Evolutionary conservation across 1,139 yeast genomes (phyloP), one percentile per base, ranked within the genome.

Genomic region (Candida sp.): DNA sequence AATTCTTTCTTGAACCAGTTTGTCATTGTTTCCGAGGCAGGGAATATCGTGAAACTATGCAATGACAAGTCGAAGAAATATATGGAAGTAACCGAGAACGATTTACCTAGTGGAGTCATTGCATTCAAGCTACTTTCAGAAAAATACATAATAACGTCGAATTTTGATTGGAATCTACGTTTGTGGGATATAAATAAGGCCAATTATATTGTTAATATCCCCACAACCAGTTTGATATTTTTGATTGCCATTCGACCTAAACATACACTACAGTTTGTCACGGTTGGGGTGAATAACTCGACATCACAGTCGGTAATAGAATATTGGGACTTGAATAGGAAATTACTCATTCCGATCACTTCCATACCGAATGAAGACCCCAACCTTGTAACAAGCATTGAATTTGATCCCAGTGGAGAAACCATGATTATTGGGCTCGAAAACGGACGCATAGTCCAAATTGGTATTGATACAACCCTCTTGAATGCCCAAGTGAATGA

Each of bases 271-370:
- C 75, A 81, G 40, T 78, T 82, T 52, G 76, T 77, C 1, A 61
- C 75, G 1, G 71, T 75, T 22, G 82, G 81, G 4, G 68, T 76
- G 2, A 45, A 53, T 40, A 51, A 53, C 21, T 60, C 68, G 19
- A 11, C 45, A 12, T 38, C 41, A 22, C 42, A 45, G 27, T 70
- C 81, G 0, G 52, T 62, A 11, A 53, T 82, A n/a, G 79, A 79
- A 45, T 60, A 79, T 21, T 82, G 86, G 86, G 81, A 82, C 53
- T 57, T 83, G 34, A 54, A 59, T 5, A 55, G 50, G 11, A 69
- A 64, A 45, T 42, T 68, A 3, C 73, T 74, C 44, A 58, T 61
- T 8, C 79, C 84, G 2, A 45, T 74, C 1, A 50, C 61, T 7
- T 51, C 64, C 2, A 50, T 63, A 5, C 52, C 58, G 1, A 35